Evolutionary conservation across 2,329 filamentous ascomycete genomes (phyloP).

Genomic region (Rutstroemia sp.): DNA sequence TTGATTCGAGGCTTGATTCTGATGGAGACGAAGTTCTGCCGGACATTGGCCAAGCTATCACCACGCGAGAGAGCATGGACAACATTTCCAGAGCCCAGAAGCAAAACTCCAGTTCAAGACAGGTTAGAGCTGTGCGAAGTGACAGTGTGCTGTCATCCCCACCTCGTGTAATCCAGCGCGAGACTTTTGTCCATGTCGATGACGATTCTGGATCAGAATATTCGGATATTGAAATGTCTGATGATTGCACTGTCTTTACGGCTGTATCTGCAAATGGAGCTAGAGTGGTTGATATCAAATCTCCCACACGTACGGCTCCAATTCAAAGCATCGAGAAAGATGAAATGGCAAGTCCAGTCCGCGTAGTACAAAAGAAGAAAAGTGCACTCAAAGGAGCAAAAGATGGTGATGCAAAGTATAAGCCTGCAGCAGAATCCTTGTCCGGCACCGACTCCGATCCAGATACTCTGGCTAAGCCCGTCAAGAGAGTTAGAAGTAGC

Average conservation of each 20-base stretch:
- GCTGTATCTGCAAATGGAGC: background rate
- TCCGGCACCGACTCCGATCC: slow-evolving; percentile 15
- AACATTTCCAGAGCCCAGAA: background rate
- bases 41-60: slow-evolving; percentile 9
- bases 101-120: background rate
- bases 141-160: background rate
- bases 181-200: background rate
- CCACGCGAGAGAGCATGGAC: slow-evolving; percentile 4
- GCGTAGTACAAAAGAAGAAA: slow-evolving; percentile 18
- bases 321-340: background rate
- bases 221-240: slow-evolving; percentile 7
- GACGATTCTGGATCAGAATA: slow-evolving; percentile 1
- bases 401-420: slow-evolving; percentile 19
- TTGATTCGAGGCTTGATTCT: slow-evolving; percentile 13
- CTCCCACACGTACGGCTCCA: background rate
- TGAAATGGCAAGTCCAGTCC: background rate
- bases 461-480: background rate
- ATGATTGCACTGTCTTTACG: background rate
- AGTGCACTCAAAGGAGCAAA: slow-evolving; percentile 11
- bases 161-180: background rate
- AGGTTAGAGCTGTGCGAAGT: background rate
- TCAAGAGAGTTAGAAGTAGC: slow-evolving; percentile 4
- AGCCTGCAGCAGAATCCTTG: slow-evolving; percentile 12
- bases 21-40: slow-evolving; percentile 2
- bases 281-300: slow-evolving; percentile 1